A percentile compares a stretch with the other conserved stretches of the same genome.
Evolutionary conservation across 192 early-diverging fungal species (phyloP).

Genomic region (Phlyctochytrium arcticum): DNA sequence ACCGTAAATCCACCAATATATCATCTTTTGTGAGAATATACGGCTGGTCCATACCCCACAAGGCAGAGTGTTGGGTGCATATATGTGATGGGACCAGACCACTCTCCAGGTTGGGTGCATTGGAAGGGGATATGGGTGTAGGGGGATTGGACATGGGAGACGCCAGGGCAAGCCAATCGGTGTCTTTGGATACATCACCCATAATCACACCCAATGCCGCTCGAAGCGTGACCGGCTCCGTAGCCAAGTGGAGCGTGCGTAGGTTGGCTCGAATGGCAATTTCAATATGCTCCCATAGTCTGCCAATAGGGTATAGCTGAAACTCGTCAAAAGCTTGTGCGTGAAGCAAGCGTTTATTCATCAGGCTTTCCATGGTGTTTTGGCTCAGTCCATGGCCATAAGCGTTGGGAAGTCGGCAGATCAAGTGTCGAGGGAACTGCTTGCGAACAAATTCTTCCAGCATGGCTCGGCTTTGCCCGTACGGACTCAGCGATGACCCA

Average conservation of each 20-base stretch:
- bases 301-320: neutral
- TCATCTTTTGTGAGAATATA: neutral
- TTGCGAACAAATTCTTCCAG: neutral
- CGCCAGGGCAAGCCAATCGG: no score
- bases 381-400: neutral
- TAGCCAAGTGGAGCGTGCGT: neutral
- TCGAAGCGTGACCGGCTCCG: neutral
- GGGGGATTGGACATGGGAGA: neutral
- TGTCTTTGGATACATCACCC: no score
- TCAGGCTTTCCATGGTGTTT: neutral
- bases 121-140: no score
- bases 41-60: neutral
- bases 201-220: no score
- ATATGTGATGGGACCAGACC: no score
- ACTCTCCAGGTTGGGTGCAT: no score
- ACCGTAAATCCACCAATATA: neutral
- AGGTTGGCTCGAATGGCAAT: neutral
- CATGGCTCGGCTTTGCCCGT: neutral
- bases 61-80: neutral
- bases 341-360: no score
- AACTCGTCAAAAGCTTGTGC: no score
- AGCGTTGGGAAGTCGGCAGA: neutral
- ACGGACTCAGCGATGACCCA: neutral
- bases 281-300: neutral
- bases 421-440: neutral